Base-by-base conservation (phyloP, 2,329 filamentous ascomycete species). In the Cercospora citrullina region DNA sequence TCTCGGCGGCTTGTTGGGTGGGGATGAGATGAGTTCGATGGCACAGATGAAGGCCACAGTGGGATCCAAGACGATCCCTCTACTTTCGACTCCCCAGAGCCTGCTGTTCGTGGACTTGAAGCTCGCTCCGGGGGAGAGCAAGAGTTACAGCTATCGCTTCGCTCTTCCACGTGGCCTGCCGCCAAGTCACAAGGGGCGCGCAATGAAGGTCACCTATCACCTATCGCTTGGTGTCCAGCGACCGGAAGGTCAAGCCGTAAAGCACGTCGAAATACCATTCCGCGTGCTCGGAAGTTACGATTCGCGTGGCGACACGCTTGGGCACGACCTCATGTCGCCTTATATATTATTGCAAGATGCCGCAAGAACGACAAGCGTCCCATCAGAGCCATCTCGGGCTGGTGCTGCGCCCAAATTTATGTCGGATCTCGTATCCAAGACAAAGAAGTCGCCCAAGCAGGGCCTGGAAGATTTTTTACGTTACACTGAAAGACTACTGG, bases 51-150 rank as follows among this genome's bases (percentile, higher is more conserved):
- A 94, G 72, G 92, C 91, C 3, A 90, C 91, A 61, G 91, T 91
- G 28, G 95, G 91, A 77, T 91, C 93, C 33, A 94, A 93, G 77
- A 91, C 92, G 2, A 90, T 99, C 53, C 95, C 95, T 0, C 83
- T 99, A 58, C 85, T 99, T n/a, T 95, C 92, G 16, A 98, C 94
- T 5, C 94, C 94, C 1, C 95, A 98, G 80, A 97, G 93, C 1
- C 92, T 99, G 69, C 82, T 99, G 12, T 99, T 99, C 78, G 95
- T 99, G 63, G 94, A 99, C 79, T 83, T 99, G 65, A 89, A 91
- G 74, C 86, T 99, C 23, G 90, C 87, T 6, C 94, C 95, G 0
- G 95, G 94, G 1, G 93, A 99, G 80, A 96, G 93, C 79, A 90
- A 88, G 73, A 91, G 89, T 59, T 99, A 91, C 75, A 92, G 91